Conservation (phyloP, 495 filamentous ascomycete genomes). For the Thermothielavioides terrestris region DNA sequence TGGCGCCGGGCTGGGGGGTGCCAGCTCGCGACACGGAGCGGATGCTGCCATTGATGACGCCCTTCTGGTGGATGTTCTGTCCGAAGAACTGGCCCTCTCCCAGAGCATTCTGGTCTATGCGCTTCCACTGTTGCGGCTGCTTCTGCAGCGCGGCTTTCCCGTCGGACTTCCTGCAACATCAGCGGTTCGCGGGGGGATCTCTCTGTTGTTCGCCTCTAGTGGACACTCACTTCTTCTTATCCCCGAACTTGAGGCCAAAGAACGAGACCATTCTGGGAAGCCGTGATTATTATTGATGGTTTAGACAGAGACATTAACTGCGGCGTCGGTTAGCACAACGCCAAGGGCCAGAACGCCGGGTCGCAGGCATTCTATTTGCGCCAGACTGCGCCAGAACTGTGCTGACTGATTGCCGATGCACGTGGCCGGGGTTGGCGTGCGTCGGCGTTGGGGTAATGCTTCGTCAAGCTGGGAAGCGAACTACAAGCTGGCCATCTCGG, state of each 20-base stretch:
- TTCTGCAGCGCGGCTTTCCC: constrained; percentile 13
- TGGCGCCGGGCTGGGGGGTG: constrained; percentile 18
- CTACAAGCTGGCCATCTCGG: constrained; percentile 1
- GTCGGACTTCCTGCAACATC: constrained; percentile 28
- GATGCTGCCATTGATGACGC: constrained; percentile 24
- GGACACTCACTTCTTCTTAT: constrained; percentile 41
- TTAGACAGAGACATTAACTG: constrained; percentile 15
- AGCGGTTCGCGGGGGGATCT: constrained; percentile 9
- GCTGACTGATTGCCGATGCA: not conserved
- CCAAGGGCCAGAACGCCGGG: too few relatives aligned
- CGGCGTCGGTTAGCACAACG: not conserved
- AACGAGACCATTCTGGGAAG: constrained; percentile 42
- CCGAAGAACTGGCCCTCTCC: constrained; percentile 25
- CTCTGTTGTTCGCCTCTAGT: not conserved
- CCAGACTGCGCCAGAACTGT: too few relatives aligned
- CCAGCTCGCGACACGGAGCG: constrained; percentile 23
- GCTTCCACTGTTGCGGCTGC: constrained; percentile 20
- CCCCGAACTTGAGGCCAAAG: constrained; percentile 41
- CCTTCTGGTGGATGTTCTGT: constrained; percentile 11
- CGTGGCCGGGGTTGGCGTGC: not conserved
- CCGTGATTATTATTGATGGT: constrained; percentile 10
- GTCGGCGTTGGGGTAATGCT: not conserved
- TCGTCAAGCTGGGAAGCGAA: not conserved
- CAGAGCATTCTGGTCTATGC: constrained; percentile 23
- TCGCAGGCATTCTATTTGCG: not conserved